Conservation (phyloP, 2,329 filamentous ascomycete species). For the Waltergamsia citrina region DNA sequence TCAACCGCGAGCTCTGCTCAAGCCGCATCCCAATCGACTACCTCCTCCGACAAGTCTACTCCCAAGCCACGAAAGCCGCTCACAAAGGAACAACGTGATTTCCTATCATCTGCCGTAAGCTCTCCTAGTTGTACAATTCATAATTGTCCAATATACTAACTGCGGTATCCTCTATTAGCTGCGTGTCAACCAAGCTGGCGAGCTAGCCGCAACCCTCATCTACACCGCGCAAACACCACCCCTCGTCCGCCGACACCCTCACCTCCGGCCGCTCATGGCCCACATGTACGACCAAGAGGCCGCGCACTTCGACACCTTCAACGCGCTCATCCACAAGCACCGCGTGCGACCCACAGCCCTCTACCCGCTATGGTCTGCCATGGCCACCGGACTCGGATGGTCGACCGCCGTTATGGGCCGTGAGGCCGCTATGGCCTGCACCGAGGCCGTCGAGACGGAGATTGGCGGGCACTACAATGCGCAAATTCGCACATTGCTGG, state of each 20-base stretch:
- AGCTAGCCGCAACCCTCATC: conserved; percentile 92
- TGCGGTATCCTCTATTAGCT: conserved; percentile 37
- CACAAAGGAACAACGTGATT: conserved; percentile 61
- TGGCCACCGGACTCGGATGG: conserved; percentile 80
- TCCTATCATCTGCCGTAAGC: conserved; percentile 62
- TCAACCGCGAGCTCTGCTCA: conserved; percentile 4
- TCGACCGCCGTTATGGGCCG: conserved; percentile 78
- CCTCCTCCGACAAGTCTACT: conserved; percentile 3
- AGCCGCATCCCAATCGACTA: neutral
- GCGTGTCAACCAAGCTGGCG: conserved; percentile 93
- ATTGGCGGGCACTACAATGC: conserved; percentile 94
- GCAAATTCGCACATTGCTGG: conserved; percentile 73
- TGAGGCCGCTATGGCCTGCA: conserved; percentile 97
- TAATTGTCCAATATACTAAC: too few species aligned
- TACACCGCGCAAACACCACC: conserved; percentile 82
- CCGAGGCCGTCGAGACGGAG: conserved; percentile 96
- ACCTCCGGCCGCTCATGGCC: conserved; percentile 82
- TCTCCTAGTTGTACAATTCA: neutral
- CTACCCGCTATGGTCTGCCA: conserved; percentile 79
- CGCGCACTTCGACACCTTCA: conserved; percentile 80
- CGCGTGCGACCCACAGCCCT: conserved; percentile 87
- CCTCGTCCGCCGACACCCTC: conserved; percentile 71
- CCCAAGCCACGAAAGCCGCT: conserved; percentile 46
- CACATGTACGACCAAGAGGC: conserved; percentile 99
- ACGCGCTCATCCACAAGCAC: conserved; percentile 71